Conservation (phyloP, 768 basidiomycete genomes). For the Ramaria sp. region DNA sequence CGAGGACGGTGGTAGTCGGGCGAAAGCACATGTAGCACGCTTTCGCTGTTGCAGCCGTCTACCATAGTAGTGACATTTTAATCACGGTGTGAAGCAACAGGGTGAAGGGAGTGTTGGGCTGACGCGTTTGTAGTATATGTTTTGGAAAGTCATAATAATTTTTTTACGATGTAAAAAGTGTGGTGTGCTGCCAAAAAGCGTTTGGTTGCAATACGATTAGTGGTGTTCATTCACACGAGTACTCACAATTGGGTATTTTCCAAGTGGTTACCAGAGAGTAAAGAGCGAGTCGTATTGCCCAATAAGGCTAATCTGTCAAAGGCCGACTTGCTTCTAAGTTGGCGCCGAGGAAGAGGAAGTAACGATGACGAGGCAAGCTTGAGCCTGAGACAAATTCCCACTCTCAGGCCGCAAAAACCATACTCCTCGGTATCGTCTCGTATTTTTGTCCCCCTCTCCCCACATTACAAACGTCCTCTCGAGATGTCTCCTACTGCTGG, state of each 20-base stretch:
- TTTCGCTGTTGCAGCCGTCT: conserved; percentile 72
- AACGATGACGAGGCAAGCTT: no score
- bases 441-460: not conserved
- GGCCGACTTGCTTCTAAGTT: no score
- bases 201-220: no score
- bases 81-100: not conserved
- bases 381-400: no score
- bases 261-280: no score
- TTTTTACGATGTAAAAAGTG: not conserved
- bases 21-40: conserved; percentile 73
- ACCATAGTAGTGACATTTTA: not conserved
- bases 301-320: no score
- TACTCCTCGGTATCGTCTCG: not conserved
- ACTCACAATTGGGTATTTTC: no score
- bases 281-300: no score
- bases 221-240: no score
- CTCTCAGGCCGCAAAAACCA: not conserved
- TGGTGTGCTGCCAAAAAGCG: no score
- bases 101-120: conserved; percentile 18
- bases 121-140: conserved; percentile 85
- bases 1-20: conserved; percentile 74
- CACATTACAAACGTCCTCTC: conserved; percentile 9
- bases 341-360: no score
- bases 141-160: conserved; percentile 26
- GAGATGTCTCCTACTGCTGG: conserved; percentile 74